Conservation (phyloP, 108 stramenopile genomes). For the Stephanodiscus triporus region DNA sequence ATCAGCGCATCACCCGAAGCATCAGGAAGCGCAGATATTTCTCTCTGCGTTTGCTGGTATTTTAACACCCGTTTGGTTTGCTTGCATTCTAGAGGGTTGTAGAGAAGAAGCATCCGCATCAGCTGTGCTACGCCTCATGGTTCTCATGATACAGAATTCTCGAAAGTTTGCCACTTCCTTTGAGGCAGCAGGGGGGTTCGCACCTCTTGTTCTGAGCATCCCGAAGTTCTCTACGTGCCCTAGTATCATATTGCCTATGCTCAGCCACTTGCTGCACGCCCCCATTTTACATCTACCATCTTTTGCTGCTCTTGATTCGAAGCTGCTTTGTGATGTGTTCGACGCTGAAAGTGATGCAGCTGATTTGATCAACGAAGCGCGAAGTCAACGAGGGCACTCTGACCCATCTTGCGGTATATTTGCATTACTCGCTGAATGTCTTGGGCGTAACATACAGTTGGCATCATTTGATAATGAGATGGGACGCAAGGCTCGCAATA, state of each 20-base stretch:
- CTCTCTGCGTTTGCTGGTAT: constrained; percentile 86
- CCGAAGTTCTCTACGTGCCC: constrained; percentile 88
- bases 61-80: constrained; percentile 91
- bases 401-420: constrained; percentile 85
- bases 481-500: constrained; percentile 71
- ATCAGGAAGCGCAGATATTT: constrained; percentile 85
- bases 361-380: constrained; percentile 41
- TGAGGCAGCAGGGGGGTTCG: constrained; percentile 83
- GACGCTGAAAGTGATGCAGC: constrained; percentile 69
- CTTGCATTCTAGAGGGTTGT: constrained; percentile 86
- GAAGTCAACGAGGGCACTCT: constrained; percentile 33
- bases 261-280: constrained; percentile 82
- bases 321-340: constrained; percentile 80
- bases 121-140: constrained; percentile 84
- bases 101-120: constrained; percentile 86
- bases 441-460: constrained; percentile 88
- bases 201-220: constrained; percentile 81
- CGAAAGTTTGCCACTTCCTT: constrained; percentile 74
- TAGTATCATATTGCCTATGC: constrained; percentile 77
- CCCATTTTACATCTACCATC: constrained; percentile 80
- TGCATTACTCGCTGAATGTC: constrained; percentile 82
- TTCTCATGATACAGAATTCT: constrained; percentile 85
- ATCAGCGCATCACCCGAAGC: constrained; percentile 67
- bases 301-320: constrained; percentile 71
- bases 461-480: constrained; percentile 67